Percentiles rank a stretch among this genome's conserved stretches.
These are phyloP conservation scores for Arthonia radiata DNA, from an alignment of 495 filamentous ascomycete species.

Conservation along the genomic window DNA sequence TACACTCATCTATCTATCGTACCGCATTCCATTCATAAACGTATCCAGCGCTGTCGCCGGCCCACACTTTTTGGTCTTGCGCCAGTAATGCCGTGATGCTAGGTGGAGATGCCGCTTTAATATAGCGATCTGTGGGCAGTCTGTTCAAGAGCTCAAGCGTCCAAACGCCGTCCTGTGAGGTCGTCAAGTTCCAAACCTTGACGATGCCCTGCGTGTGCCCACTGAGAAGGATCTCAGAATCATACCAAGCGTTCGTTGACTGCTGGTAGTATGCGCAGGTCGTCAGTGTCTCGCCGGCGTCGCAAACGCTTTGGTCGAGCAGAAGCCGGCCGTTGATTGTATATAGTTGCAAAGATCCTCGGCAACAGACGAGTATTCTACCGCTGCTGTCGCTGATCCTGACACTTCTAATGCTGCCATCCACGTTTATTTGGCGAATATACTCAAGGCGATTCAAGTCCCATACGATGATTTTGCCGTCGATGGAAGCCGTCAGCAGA, in stretches of 20 bases:
- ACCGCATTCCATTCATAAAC: too few species aligned
- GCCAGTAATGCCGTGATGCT: too few species aligned
- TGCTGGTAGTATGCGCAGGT: constrained; percentile 90
- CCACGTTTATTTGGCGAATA: constrained; percentile 42
- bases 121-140: too few species aligned
- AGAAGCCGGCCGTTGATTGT: constrained; percentile 70
- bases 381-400: constrained; percentile 73
- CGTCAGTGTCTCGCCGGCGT: constrained; percentile 47
- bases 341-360: constrained; percentile 47
- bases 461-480: constrained; percentile 74
- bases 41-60: too few species aligned
- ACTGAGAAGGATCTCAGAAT: constrained; percentile 66
- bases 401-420: constrained; percentile 8
- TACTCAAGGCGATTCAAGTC: constrained; percentile 77
- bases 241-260: constrained; percentile 72
- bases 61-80: too few species aligned
- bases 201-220: constrained; percentile 67
- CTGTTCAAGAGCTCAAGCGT: constrained; percentile 41
- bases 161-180: constrained; percentile 23
- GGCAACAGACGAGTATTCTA: constrained; percentile 62
- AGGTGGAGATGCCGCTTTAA: too few species aligned
- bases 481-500: constrained; percentile 52
- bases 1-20: too few species aligned
- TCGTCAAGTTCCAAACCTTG: constrained; percentile 35
- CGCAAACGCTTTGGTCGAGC: constrained; percentile 45